Conservation (phyloP, 176 grass and related monocot genomes). For the Tuctoria greenei region DNA sequence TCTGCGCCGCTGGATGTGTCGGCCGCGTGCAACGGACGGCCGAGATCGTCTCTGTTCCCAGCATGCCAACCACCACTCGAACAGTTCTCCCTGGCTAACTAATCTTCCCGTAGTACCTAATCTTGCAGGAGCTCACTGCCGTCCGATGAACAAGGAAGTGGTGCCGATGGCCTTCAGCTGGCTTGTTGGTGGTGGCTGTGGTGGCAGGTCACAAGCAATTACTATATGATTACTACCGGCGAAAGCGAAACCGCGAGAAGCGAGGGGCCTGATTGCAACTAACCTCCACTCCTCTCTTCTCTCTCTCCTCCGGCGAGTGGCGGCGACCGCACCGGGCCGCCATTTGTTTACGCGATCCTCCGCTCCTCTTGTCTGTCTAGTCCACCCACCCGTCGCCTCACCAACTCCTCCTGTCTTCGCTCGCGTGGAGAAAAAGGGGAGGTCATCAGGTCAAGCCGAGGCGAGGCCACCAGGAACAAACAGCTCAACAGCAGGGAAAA, state of each 20-base stretch:
- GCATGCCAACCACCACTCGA: too few relatives aligned
- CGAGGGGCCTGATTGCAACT: slow-evolving; percentile 29
- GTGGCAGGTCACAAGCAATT: background rate
- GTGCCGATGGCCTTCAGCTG: background rate
- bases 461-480: background rate
- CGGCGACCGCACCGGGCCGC: slow-evolving; percentile 13
- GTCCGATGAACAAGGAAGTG: background rate
- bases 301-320: background rate
- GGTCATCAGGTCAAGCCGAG: background rate
- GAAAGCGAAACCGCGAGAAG: slow-evolving; percentile 17
- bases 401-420: slow-evolving; percentile 40
- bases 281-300: background rate
- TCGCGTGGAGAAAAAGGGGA: slow-evolving; percentile 16
- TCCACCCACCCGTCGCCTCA: slow-evolving; percentile 11
- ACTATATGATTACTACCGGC: too few relatives aligned
- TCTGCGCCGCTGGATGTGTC: too few relatives aligned
- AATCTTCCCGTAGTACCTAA: background rate
- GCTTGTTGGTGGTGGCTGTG: too few relatives aligned
- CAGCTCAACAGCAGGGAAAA: slow-evolving; percentile 24
- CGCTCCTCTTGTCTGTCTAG: slow-evolving; percentile 18
- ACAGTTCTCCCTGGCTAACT: too few relatives aligned
- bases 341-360: slow-evolving; percentile 39
- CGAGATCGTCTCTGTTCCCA: too few relatives aligned
- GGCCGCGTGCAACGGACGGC: too few relatives aligned
- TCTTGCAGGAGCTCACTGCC: background rate